Evolutionary conservation across 371 early-diverging fungal genomes (phyloP), one percentile per base, ranked within the genome.

Genomic region (Choanephora cucurbitarum): DNA sequence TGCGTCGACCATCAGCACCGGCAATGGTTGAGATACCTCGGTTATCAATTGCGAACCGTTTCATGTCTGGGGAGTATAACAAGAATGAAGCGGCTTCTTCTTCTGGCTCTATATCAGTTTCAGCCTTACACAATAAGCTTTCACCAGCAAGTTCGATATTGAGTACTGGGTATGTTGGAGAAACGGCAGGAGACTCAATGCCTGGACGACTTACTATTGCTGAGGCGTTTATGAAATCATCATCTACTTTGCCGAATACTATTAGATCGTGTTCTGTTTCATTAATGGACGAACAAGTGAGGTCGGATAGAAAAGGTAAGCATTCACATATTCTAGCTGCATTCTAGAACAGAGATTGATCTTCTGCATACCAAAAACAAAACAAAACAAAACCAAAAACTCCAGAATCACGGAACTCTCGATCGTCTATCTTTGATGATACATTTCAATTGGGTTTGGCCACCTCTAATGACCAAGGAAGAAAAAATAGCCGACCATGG

Each of bases 1-100:
- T 22, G 24, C 54, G 48, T 34, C 44, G 55, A 52, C 61, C 58
- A 23, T 60, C 58, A 14, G 53, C 58, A 3, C 52, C 69, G 17
- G 49, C 45, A 22, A 31, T 22, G 42, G 43, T 43, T 28, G 49
- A 52, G 18, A 41, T 23, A 9, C 69, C 69, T 28, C 61, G 64
- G 19, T 34, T 72, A 21, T 70, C 75, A 9, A 74, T 74, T 58
- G 75, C 75, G 17, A 68, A 74, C 18, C 58, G 64, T 15, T 74
- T 74, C 37, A 74, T 74, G 75, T 50, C 47, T 15, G 32, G 39
- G 14, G 33, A 39, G 14, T 58, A 46, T 28, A 21, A 28, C 14
- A 49, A 51, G 3, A 11, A 11, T n/a, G 40, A 24, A 21, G 1
- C 31, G n/a, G 14, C 22, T 1, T 44, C 57, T n/a, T 28, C 47